Evolutionary conservation across 331 rosid species (phyloP), one percentile per base, ranked within the genome.

Genomic region (Malus hybrid): DNA sequence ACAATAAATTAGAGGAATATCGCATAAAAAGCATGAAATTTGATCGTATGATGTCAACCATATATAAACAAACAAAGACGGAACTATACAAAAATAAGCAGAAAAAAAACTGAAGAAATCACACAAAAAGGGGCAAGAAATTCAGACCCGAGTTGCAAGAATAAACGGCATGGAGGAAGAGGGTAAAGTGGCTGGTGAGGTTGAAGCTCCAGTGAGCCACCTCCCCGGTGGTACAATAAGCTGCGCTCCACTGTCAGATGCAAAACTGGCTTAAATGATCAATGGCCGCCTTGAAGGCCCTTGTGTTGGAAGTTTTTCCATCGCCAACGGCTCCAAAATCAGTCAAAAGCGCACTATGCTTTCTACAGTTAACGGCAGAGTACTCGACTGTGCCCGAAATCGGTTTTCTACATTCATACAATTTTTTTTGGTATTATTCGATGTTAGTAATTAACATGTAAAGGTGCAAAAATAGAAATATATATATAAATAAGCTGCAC

Each of bases 151-250:
- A 36, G 90, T 71, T 3, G 78, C 96, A 34, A 92, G 90, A 76
- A 92, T 71, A 33, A 77, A 36, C 66, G 7, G 93, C 91, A n/a
- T 73, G 84, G 39, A 90, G 82, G 69, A 83, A 89, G 34, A 91
- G 93, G 32, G 96, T 92, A 82, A 88, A 92, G 77, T 86, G 90
- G 82, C 93, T 93, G 5, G 93, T 93, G 79, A 90, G 93, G 24
- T 88, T 92, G 73, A 93, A 89, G 81, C 89, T 92, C 7, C 96
- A 0, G 97, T 92, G 6, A 92, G 59, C 97, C 97, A 92, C 79
- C 71, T 86, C 1, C 93, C 93, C 0, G 89, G 84, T 2, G 97
- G 96, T 6, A 92, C 93, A 18, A 83, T 63, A 18, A 87, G 89
- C 54, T 75, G 66, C 2, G 90, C 82, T 27, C 93, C 97, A 5